A percentile compares a stretch with the other conserved stretches of the same genome.
These are phyloP conservation scores for Gaertneriomyces sp. DNA, from an alignment of 192 early-diverging fungal species.

Conservation along the genomic window DNA sequence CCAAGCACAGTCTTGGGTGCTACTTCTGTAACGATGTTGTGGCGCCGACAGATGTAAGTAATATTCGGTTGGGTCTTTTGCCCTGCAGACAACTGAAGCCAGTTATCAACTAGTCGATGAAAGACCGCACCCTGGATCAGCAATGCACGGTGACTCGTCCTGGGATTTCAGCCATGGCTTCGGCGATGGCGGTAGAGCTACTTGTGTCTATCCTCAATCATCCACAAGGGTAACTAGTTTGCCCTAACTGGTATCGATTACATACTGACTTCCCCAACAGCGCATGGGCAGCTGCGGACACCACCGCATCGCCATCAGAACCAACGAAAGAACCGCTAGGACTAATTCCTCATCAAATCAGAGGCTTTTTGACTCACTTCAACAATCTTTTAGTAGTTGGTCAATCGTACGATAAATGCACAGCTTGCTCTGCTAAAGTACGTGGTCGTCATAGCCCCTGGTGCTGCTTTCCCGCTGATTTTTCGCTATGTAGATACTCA, in stretches of 20 bases:
- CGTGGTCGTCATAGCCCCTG: neutral
- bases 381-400: constrained; percentile 79
- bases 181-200: constrained; percentile 85
- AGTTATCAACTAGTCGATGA: constrained; percentile 59
- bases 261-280: constrained; percentile 30
- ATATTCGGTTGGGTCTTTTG: constrained; percentile 6
- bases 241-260: neutral
- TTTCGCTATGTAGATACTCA: constrained; percentile 35
- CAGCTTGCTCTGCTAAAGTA: constrained; percentile 78
- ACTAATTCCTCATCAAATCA: constrained; percentile 88
- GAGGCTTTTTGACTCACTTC: constrained; percentile 86
- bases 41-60: constrained; percentile 82
- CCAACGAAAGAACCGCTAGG: constrained; percentile 56
- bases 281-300: constrained; percentile 52
- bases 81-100: neutral
- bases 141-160: constrained; percentile 98
- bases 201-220: constrained; percentile 85
- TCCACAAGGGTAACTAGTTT: constrained; percentile 53
- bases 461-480: neutral
- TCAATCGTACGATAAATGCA: constrained; percentile 82
- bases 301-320: constrained; percentile 28
- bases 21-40: constrained; percentile 99
- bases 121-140: constrained; percentile 92
- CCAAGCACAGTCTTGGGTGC: constrained; percentile 66
- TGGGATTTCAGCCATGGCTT: constrained; percentile 86